These are phyloP conservation scores for Oryza punctata DNA, from an alignment of 176 grass and related monocot genomes.

Conservation along the genomic window DNA sequence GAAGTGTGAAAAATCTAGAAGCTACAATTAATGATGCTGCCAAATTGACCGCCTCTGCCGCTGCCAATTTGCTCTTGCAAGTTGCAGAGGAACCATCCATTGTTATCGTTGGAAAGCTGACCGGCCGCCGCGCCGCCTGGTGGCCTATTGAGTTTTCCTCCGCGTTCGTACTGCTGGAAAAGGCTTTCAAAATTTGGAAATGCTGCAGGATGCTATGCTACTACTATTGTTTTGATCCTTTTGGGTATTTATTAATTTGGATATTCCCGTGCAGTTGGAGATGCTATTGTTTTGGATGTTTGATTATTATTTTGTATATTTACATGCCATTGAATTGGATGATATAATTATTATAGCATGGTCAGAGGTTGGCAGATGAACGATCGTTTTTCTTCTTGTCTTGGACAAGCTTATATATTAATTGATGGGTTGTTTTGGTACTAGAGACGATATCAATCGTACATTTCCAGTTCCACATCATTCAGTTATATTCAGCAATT, in stretches of 20 bases:
- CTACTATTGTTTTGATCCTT: neutral
- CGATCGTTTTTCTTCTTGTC: neutral
- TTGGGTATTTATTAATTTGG: neutral
- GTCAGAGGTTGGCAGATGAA: neutral
- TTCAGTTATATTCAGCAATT: neutral
- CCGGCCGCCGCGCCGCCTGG: no score
- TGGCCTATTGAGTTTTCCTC: neutral
- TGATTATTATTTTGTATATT: neutral
- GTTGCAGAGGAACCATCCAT: no score
- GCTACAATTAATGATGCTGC: no score
- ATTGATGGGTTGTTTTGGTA: neutral
- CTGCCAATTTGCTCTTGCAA: no score
- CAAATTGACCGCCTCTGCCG: no score
- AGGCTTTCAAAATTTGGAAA: neutral
- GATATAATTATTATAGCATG: neutral
- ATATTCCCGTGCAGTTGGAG: neutral
- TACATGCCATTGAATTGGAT: neutral
- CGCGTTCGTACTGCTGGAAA: neutral
- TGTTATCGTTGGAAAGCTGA: no score
- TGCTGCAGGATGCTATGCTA: no score
- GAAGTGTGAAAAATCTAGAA: no score
- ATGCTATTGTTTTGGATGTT: neutral
- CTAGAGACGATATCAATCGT: neutral
- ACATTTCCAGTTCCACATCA: neutral
- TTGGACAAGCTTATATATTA: neutral